These are phyloP conservation scores for Corrigiola litoralis DNA, from an alignment of 179 eudicot genomes.

Conservation along the genomic window DNA sequence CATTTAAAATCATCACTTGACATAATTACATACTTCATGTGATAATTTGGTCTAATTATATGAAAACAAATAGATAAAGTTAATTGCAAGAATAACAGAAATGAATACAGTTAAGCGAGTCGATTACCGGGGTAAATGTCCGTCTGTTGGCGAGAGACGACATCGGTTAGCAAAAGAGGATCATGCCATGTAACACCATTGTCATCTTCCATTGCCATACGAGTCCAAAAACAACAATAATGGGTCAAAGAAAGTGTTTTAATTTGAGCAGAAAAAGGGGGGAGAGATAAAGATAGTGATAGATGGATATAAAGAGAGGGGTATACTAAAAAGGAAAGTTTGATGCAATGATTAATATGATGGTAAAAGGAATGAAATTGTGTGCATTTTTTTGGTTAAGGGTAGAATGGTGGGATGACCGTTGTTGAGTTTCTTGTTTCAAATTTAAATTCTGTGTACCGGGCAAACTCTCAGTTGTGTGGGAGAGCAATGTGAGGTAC, in stretches of 20 bases:
- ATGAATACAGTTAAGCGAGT: neutral
- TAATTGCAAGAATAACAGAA: neutral
- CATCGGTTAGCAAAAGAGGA: constrained; percentile 82
- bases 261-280: too few species aligned
- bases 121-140: constrained; percentile 29
- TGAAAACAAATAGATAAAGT: neutral
- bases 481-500: too few species aligned
- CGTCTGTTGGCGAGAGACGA: constrained; percentile 47
- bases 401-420: constrained; percentile 13
- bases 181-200: constrained; percentile 58
- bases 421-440: constrained; percentile 36
- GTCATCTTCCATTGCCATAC: constrained; percentile 45
- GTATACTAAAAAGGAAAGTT: constrained; percentile 14
- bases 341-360: neutral
- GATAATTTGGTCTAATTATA: too few species aligned
- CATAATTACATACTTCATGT: too few species aligned
- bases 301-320: neutral
- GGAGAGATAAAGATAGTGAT: neutral
- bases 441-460: constrained; percentile 34
- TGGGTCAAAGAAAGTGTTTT: constrained; percentile 1
- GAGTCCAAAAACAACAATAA: too few species aligned
- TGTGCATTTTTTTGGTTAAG: constrained; percentile 21
- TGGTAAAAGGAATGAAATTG: neutral
- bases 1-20: too few species aligned
- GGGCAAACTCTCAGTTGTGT: too few species aligned